Base-by-base conservation (phyloP, 495 filamentous ascomycete species). In the Xylaria venustula region DNA sequence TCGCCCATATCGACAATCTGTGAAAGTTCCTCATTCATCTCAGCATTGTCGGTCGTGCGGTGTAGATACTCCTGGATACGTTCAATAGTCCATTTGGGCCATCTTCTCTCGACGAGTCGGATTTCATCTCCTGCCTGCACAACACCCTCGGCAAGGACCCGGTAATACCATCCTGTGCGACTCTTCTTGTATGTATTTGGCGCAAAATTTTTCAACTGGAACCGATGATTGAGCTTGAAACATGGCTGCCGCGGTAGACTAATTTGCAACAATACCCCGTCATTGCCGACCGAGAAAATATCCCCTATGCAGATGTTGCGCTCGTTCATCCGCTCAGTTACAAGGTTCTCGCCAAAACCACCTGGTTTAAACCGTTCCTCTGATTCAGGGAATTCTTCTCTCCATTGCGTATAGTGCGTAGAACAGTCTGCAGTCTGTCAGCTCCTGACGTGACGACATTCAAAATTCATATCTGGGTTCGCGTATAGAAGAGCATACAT, bases 231-330 rank as follows among this genome's bases (percentile, higher is more conserved):
- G 20, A 85, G 74, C 62, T 85, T 85, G 70, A 81, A 83, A 71
- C 81, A 84, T 6, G 81, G 81, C 64, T 82, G 78, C 12, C 80
- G 73, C 44, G 82, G 81, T 37, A 81, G 69, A 60, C 71, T 74
- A 49, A 84, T 72, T 52, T 80, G 73, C 17, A 80, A 65, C 34
- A 75, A 20, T 0, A 76, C 69, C 15, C 70, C 72, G 20, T 74
- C 76, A 20, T 65, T 54, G 28, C 67, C 64, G 12, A 85, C 75
- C 2, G 75, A 65, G 11, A 81, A 64, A 32, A 79, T 68, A 60
- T 87, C 84, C 8, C 84, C 84, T 40, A 86, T 83, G 63, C 83
- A 85, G 5, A 85, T 71, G 65, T 83, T 85, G 23, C 73, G 71
- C 71, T 87, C 84, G 61, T 83, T 84, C 71, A 85, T 71, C 41